Evolutionary conservation across 2,329 filamentous ascomycete species (phyloP), one percentile per base, ranked within the genome.

Genomic region (Erysiphe pulchra): DNA sequence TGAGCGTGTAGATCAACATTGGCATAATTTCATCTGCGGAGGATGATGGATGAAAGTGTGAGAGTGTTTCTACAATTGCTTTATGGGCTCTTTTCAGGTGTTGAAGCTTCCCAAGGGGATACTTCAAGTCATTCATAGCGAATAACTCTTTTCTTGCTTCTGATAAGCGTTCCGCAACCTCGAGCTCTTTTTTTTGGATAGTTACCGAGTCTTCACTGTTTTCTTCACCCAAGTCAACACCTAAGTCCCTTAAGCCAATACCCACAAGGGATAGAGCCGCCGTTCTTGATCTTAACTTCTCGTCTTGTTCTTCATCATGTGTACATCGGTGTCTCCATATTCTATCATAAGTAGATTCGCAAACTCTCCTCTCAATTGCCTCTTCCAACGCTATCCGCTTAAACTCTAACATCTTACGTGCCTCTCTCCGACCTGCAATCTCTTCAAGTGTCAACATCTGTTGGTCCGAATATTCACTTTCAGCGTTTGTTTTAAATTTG

Each of bases 11-110:
- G 50, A 98, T 98, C 50, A 98, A 70, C 60, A 92, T 93, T 0
- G 90, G 90, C 59, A 98, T 76, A 46, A 98, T 92, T 62, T 95
- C 90, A 57, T 98, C 90, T 2, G 90, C 90, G 1, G 90, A 95
- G 0, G 90, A 93, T 0, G 86, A 76, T 16, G 72, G 73, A 50
- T 76, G 73, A 48, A 77, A 76, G 53, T 74, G 68, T 4, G 73
- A 69, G 43, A 78, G 60, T 1, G 85, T 86, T 59, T 95, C 87
- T 43, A 98, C 90, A 50, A 98, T 95, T 51, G 77, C 80, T 64
- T 92, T 92, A 61, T 95, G 90, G 2, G 84, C 82, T 36, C 77
- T 75, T 52, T 86, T 92, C 47, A 98, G 68, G 55, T 85, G 77
- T 55, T 85, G 81, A 38, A 95, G 70, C 62, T 98, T 98, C 16